Percentiles rank a stretch among this genome's conserved stretches.
phyloP scores from a whole-genome alignment of 202 grass and related monocot species.

The Zoysia matrella region DNA sequence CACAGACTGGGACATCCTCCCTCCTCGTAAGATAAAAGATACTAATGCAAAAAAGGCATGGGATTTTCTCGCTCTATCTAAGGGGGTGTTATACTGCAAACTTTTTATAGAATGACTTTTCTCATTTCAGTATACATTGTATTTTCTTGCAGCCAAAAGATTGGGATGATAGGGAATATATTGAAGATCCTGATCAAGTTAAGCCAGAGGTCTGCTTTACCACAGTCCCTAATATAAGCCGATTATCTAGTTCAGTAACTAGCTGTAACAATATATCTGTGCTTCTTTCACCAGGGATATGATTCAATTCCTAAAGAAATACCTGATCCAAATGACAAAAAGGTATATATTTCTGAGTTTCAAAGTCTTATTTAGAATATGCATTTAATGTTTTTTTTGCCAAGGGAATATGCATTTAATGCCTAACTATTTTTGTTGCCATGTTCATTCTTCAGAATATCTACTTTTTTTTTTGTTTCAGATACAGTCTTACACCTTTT shows the following conservation, averaged over 20 bases:
- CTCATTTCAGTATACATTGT: slow-evolving; percentile 31
- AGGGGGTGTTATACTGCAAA: slow-evolving; percentile 1
- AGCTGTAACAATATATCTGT: slow-evolving; percentile 32
- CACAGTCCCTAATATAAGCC: slow-evolving; percentile 7
- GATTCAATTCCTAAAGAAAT: slow-evolving; percentile 83
- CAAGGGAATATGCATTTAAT: not conserved
- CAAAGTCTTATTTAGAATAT: not conserved
- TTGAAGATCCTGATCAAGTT: slow-evolving; percentile 81
- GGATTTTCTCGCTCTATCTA: slow-evolving; percentile 4
- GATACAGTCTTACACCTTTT: not conserved
- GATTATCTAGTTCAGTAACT: slow-evolving; percentile 28
- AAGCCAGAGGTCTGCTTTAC: slow-evolving; percentile 74
- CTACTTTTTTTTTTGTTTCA: not conserved
- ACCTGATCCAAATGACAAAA: slow-evolving; percentile 83
- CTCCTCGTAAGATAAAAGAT: slow-evolving; percentile 82
- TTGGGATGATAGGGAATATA: slow-evolving; percentile 95
- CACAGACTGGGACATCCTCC: slow-evolving; percentile 88
- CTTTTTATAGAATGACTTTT: not conserved
- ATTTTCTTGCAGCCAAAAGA: slow-evolving; percentile 73
- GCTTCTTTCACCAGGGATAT: slow-evolving; percentile 61
- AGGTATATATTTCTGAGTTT: slow-evolving; percentile 45
- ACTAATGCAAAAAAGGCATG: slow-evolving; percentile 76
- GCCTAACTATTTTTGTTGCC: slow-evolving; percentile 34
- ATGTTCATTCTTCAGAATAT: slow-evolving; percentile 7
- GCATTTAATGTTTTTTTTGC: slow-evolving; percentile 18